Base-by-base conservation (phyloP, 352 stramenopile genomes). In the Phytophthora aleatoria region DNA sequence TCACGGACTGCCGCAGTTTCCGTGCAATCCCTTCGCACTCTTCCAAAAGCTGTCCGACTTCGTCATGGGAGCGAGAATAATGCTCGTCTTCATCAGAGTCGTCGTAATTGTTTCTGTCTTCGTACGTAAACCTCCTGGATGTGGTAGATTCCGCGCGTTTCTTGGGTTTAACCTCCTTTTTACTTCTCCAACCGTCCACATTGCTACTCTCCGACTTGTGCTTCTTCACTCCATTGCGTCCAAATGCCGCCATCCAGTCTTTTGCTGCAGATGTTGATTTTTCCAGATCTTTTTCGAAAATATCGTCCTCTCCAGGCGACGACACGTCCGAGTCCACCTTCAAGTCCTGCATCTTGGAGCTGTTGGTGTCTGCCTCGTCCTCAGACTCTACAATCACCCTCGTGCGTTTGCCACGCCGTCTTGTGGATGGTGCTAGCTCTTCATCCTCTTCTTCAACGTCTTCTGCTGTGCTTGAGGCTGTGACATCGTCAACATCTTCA, bases 351-450 rank as follows among this genome's bases (percentile, higher is more conserved):
- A 66, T 52, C 4, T 55, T 64, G 11, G 28, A 55, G n/a, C 30
- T 53, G 11, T 52, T 57, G 2, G 50, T 45, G 0, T 77, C 73
- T 53, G 8, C 71, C 57, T 84, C 76, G 2, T 76, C 83, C 10
- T 91, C 83, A 6, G 83, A 92, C 41, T 92, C 83, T 16, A 89
- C 67, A 64, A 92, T 92, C 2, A 74, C 79, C 4, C 83, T 69
- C 11, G 79, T 67, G 45, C 82, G 79, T 67, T 89, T 89, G 9
- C 55, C 62, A 15, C 73, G 70, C 12, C 76, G 66, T 31, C 78
- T 78, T 7, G 50, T 61, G 1, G 49, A 61, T 5, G 77, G 75
- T n/a, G 64, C 66, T 35, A 76, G 38, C 12, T 74, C 58, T 9
- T 90, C 76, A 7, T 86, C 78, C 7, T 87, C 76, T 4, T 90